These are phyloP conservation scores for Phytopythium helicoides DNA, from an alignment of 352 stramenopile species.

Conservation along the genomic window DNA sequence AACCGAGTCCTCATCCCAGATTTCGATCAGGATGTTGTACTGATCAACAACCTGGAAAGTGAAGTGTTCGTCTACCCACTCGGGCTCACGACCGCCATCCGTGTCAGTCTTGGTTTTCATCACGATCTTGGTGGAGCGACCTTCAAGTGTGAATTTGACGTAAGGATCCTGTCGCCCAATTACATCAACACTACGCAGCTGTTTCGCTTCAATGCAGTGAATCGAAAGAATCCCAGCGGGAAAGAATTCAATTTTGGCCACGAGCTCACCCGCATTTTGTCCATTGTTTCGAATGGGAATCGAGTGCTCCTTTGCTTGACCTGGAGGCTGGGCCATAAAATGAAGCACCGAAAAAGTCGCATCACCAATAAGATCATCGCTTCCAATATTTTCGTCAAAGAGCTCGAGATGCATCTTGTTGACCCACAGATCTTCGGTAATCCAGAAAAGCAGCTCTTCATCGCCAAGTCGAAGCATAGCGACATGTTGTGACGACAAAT, in stretches of 20 bases:
- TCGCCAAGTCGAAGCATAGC: too few relatives aligned
- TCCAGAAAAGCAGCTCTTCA: constrained; percentile 91
- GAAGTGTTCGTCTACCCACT: constrained; percentile 84
- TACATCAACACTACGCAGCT: constrained; percentile 71
- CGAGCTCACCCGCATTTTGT: constrained; percentile 68
- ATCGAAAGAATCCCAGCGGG: constrained; percentile 68
- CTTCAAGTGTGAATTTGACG: constrained; percentile 75
- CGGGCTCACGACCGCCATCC: constrained; percentile 74
- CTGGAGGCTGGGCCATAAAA: constrained; percentile 49
- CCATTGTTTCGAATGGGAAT: constrained; percentile 66
- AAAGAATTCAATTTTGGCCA: constrained; percentile 82
- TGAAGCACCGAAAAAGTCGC: constrained; percentile 67
- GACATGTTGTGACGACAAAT: too few relatives aligned
- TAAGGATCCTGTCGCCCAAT: constrained; percentile 78
- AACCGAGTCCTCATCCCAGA: constrained; percentile 91
- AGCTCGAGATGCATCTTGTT: constrained; percentile 71
- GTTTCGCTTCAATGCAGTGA: constrained; percentile 50
- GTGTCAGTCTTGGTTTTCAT: constrained; percentile 87
- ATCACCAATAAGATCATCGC: constrained; percentile 87
- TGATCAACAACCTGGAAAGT: constrained; percentile 93
- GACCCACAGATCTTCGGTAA: constrained; percentile 89
- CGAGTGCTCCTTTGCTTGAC: constrained; percentile 41
- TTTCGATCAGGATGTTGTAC: constrained; percentile 88
- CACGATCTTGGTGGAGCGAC: constrained; percentile 62
- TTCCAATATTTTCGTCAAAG: constrained; percentile 89